Conservation (phyloP, 257 asterid genomes). For the Anisodus tanguticus region DNA sequence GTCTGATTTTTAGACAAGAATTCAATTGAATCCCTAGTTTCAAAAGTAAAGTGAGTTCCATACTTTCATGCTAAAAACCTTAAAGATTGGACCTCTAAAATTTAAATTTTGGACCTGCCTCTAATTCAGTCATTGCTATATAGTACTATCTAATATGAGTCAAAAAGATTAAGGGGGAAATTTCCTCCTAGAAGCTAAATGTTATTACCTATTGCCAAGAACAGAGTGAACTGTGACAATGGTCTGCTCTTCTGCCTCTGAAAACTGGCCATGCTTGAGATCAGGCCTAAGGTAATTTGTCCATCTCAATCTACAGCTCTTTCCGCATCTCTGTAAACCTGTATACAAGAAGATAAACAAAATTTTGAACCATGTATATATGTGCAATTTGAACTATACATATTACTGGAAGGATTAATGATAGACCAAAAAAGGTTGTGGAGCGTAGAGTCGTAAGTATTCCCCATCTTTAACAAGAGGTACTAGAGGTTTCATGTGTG, state of each 20-base stretch:
- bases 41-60: too few species aligned
- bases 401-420: not conserved
- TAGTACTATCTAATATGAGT: not conserved
- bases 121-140: too few species aligned
- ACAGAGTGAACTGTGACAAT: conserved; percentile 92
- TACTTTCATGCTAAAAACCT: too few species aligned
- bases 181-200: not conserved
- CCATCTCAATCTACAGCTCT: conserved; percentile 93
- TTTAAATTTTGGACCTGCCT: too few species aligned
- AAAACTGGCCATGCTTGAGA: conserved; percentile 94
- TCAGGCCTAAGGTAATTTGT: conserved; percentile 97
- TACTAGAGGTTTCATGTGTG: too few species aligned
- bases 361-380: not conserved
- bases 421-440: not conserved
- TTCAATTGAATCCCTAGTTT: not conserved
- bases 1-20: not conserved
- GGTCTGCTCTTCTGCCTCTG: conserved; percentile 84
- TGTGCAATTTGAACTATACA: not conserved
- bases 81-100: too few species aligned
- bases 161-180: not conserved
- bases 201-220: conserved; percentile 78
- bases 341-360: not conserved
- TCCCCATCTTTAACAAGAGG: not conserved
- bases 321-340: conserved; percentile 93
- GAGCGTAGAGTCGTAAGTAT: not conserved